Evolutionary conservation across 192 early-diverging fungal species (phyloP), one percentile per base, ranked within the genome.

Genomic region (Dissophora ornata): DNA sequence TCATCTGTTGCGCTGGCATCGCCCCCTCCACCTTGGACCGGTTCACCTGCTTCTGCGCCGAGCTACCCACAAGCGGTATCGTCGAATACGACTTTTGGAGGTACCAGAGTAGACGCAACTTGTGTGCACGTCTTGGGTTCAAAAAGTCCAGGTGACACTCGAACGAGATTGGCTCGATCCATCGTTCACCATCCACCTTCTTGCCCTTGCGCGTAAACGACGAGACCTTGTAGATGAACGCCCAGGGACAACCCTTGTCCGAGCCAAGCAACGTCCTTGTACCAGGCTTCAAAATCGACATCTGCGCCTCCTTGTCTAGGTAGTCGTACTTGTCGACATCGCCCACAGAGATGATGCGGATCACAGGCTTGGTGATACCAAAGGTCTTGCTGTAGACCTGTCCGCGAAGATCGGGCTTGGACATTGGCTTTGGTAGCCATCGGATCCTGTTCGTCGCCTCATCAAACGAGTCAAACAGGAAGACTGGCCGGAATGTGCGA

Each of bases 381-480:
- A 81, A 81, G n/a, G 67, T 77, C 56, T 75, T 75, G 51, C 74
- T 81, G 47, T 81, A 81, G 10, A 81, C 71, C 24, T 75, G 71
- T 13, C 71, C 71, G 22, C 57, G 54, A 18, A 22, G 34, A 53
- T 75, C 74, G 24, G 68, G 62, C 22, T 42, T 71, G 16, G 15
- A 22, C 21, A 54, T 42, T 4, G 73, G 67, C 52, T 68, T 57
- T 29, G 58, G 62, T 21, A 66, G 26, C 62, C 74, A 81, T 3
- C 80, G 66, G 33, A 81, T 69, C 11, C 74, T 46, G 61, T 79
- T 81, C 4, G 80, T 81, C 15, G 68, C 58, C 60, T 75, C 62
- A 24, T 81, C 74, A 70, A 78, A 81, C 13, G 73, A 78, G 15
- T 81, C 71, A 62, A 81, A 81, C 36, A 70, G 45, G 36, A 74